These are phyloP conservation scores for Mixia osmundae DNA, from an alignment of 1,284 basidiomycete genomes.

Conservation along the genomic window DNA sequence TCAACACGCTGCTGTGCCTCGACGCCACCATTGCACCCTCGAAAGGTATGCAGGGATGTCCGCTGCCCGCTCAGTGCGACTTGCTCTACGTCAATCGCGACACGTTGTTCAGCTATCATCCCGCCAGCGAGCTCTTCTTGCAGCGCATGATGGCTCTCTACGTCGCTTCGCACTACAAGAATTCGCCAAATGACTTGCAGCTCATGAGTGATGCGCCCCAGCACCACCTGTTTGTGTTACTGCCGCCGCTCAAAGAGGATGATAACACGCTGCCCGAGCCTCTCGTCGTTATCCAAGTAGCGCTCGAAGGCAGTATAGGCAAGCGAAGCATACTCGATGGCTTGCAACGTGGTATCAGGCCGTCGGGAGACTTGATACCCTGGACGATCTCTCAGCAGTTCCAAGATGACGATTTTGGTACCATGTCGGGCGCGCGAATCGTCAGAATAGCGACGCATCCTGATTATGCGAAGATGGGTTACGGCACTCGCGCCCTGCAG, in stretches of 20 bases:
- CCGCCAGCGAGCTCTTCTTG: constrained; percentile 85
- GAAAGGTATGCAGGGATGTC: constrained; percentile 43
- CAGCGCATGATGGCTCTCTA: constrained; percentile 97
- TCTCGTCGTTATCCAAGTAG: constrained; percentile 82
- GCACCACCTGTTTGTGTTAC: constrained; percentile 83
- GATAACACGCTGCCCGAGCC: constrained; percentile 72
- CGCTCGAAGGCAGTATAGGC: constrained; percentile 82
- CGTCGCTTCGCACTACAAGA: constrained; percentile 96
- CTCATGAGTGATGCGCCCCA: constrained; percentile 90
- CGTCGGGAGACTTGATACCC: constrained; percentile 91
- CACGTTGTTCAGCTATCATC: constrained; percentile 90
- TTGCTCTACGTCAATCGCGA: constrained; percentile 90
- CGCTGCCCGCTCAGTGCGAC: constrained; percentile 81
- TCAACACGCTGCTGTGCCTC: constrained; percentile 73
- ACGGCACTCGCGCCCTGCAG: constrained; percentile 75
- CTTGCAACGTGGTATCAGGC: constrained; percentile 48
- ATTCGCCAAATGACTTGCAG: constrained; percentile 94
- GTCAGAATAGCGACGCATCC: constrained; percentile 95
- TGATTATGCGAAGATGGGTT: constrained; percentile 91
- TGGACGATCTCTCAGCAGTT: constrained; percentile 89
- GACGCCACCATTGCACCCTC: constrained; percentile 58
- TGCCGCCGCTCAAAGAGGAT: constrained; percentile 72
- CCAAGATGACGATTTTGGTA: constrained; percentile 85
- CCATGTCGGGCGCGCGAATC: constrained; percentile 69
- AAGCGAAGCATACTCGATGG: constrained; percentile 68